These are phyloP conservation scores for Kluyveromyces dobzhanskii DNA, from an alignment of 805 yeast genomes.

Conservation along the genomic window DNA sequence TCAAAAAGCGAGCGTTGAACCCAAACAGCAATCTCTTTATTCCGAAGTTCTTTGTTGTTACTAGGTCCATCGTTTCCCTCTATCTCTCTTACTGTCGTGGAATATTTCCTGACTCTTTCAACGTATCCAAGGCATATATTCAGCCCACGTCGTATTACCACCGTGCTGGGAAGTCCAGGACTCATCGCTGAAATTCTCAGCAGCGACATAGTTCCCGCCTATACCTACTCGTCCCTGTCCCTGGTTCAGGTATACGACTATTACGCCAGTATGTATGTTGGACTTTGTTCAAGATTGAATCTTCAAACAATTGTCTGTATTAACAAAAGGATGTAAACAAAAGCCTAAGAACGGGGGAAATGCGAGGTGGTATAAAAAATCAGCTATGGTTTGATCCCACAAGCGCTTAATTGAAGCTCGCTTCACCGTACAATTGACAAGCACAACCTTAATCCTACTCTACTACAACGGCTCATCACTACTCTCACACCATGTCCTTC, in stretches of 20 bases:
- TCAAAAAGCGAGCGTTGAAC: slow-evolving; percentile 10
- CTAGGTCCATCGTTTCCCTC: background rate
- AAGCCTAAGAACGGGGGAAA: too few species aligned
- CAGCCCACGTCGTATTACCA: slow-evolving; percentile 1
- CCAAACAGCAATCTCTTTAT: slow-evolving; percentile 13
- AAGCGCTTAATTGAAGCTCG: too few species aligned
- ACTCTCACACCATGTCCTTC: slow-evolving; percentile 2
- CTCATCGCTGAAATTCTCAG: background rate
- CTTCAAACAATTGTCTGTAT: too few species aligned
- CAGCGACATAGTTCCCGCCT: background rate
- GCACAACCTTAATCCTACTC: too few species aligned
- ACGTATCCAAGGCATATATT: background rate
- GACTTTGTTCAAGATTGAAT: too few species aligned
- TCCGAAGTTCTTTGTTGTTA: slow-evolving; percentile 6
- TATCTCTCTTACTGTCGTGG: slow-evolving; percentile 1
- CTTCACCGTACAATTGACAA: too few species aligned
- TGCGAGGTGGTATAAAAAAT: too few species aligned
- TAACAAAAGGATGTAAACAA: too few species aligned
- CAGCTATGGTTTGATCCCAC: too few species aligned
- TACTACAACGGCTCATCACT: background rate
- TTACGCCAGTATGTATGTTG: too few species aligned
- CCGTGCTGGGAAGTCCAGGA: background rate
- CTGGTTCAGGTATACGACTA: too few species aligned
- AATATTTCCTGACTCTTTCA: background rate
- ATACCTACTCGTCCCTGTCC: too few species aligned